Percentiles rank a stretch among this genome's conserved stretches.
Conservation (phyloP, 2,329 filamentous ascomycete genomes). For the Fusarium paranaense region DNA sequence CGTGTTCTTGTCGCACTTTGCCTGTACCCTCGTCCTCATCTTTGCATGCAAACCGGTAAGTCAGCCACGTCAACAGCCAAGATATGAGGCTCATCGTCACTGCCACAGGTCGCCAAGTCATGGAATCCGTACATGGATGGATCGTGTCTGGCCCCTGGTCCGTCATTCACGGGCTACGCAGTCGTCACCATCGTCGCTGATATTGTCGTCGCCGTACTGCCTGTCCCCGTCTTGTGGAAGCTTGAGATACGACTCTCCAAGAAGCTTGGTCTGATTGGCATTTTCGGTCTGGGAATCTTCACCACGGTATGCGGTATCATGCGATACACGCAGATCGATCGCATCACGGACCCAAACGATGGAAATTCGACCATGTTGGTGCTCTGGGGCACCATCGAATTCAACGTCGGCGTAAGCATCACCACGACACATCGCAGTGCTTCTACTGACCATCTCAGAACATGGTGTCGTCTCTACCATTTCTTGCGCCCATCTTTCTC, state of each 20-base stretch:
- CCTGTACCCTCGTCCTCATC: conserved; percentile 60
- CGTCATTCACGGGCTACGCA: conserved; percentile 64
- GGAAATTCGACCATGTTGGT: conserved; percentile 68
- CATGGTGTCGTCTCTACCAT: conserved; percentile 60
- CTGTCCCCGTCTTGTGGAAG: conserved; percentile 61
- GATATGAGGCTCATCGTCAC: neutral
- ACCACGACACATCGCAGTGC: no score
- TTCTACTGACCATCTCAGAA: conserved; percentile 48
- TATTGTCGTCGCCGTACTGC: conserved; percentile 61
- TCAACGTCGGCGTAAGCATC: conserved; percentile 65
- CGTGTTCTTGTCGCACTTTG: conserved; percentile 60
- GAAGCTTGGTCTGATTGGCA: conserved; percentile 62
- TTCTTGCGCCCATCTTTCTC: conserved; percentile 57
- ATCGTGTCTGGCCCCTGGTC: conserved; percentile 58
- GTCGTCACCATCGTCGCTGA: conserved; percentile 64
- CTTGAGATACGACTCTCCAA: conserved; percentile 61
- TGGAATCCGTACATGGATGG: conserved; percentile 57
- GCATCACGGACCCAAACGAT: conserved; percentile 59
- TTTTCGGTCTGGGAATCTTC: conserved; percentile 66
- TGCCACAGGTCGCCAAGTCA: conserved; percentile 53
- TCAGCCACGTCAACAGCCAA: neutral
- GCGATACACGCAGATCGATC: conserved; percentile 62
- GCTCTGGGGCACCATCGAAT: conserved; percentile 68
- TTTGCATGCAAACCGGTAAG: conserved; percentile 63
- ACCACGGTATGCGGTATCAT: conserved; percentile 67